A percentile compares a stretch with the other conserved stretches of the same genome.
Evolutionary conservation across 495 filamentous ascomycete species (phyloP).

Genomic region (Aspergillus funiculosus): DNA sequence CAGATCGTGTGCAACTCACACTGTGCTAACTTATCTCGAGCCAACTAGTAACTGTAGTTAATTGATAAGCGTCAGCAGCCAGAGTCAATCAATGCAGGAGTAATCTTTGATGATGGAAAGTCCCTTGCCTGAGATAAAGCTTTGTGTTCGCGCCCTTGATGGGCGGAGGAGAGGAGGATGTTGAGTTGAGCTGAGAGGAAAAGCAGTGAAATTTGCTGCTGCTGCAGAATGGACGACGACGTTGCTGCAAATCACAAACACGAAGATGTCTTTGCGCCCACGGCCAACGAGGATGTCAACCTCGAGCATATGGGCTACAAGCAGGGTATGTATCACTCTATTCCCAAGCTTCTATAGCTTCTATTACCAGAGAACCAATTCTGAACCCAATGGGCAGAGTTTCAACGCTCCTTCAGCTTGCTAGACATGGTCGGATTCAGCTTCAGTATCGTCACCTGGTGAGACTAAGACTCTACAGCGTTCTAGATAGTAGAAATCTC

Average conservation of each 20-base stretch:
- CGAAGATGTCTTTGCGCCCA: conserved; percentile 24
- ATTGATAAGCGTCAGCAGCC: too few relatives aligned
- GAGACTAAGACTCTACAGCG: too few relatives aligned
- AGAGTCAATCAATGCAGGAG: too few relatives aligned
- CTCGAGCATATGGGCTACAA: conserved; percentile 43
- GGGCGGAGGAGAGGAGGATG: too few relatives aligned
- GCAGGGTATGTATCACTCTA: conserved; percentile 28
- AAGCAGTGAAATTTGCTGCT: neutral
- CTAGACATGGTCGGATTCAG: conserved; percentile 56
- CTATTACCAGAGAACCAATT: neutral
- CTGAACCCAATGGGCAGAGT: conserved; percentile 29
- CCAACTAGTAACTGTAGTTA: too few relatives aligned
- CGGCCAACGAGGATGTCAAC: conserved; percentile 31
- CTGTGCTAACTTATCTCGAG: too few relatives aligned
- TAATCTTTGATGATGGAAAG: too few relatives aligned
- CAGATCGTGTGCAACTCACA: too few relatives aligned
- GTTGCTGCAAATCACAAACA: neutral
- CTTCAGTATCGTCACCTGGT: conserved; percentile 55
- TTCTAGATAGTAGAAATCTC: neutral
- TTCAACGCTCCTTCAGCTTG: conserved; percentile 53
- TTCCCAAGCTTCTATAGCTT: too few relatives aligned
- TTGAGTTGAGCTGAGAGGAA: neutral
- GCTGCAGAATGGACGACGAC: neutral
- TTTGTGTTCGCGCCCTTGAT: too few relatives aligned
- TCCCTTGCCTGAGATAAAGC: too few relatives aligned